Percentiles rank a stretch among this genome's conserved stretches.
phyloP scores from a whole-genome alignment of 2,329 filamentous ascomycete species.

The Botrytis cinerea region DNA sequence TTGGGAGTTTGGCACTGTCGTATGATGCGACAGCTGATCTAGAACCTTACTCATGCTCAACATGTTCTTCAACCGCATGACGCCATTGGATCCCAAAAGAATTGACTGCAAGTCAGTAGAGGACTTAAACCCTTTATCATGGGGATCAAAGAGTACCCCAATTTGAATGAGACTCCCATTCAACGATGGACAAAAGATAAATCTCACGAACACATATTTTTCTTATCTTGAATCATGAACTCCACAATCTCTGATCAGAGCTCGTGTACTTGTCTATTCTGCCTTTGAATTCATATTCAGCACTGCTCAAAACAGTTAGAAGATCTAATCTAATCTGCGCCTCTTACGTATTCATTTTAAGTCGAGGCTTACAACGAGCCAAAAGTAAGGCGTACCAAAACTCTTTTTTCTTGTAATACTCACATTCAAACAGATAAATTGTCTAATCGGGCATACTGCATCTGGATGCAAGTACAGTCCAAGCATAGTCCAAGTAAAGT shows the following conservation, averaged over 20 bases:
- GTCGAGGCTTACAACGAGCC: not conserved
- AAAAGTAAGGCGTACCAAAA: not conserved
- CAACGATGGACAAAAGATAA: not conserved
- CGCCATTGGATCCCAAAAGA: not conserved
- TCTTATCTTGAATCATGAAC: not conserved
- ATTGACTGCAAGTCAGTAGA: not conserved
- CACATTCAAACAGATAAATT: not conserved
- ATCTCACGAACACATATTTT: not conserved
- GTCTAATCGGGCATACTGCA: not conserved
- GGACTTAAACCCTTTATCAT: not conserved
- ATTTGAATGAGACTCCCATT: not conserved
- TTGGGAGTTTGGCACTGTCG: not conserved
- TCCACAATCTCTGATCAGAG: not conserved
- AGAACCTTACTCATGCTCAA: not conserved
- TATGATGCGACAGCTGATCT: not conserved
- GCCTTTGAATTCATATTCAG: not conserved
- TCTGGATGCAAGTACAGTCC: not conserved
- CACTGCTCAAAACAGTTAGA: not conserved
- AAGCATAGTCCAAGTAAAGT: not conserved
- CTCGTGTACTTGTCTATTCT: not conserved
- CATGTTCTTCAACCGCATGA: not conserved
- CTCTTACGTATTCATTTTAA: not conserved
- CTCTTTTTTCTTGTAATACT: not conserved
- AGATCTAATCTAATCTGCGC: not conserved
- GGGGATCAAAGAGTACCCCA: no score